Conservation (phyloP, 1,284 basidiomycete species). For the Rhodotorula sp. region DNA sequence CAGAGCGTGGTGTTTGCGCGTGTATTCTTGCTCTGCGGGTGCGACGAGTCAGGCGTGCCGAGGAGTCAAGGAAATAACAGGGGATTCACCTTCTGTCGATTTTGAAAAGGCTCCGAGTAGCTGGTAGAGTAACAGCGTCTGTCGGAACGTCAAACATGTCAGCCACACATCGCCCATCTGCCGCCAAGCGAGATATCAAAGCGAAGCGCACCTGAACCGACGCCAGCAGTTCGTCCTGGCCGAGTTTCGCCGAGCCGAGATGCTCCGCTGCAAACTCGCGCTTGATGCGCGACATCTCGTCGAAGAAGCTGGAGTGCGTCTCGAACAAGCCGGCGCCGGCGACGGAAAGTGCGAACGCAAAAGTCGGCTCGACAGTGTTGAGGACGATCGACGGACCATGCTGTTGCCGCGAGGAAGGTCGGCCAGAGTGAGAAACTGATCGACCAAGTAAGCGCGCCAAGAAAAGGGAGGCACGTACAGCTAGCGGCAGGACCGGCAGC, state of each 20-base stretch:
- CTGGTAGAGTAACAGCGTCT: constrained; percentile 9
- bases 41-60: too few species aligned
- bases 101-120: constrained; percentile 4
- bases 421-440: too few species aligned
- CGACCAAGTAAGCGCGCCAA: too few species aligned
- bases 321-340: constrained; percentile 14
- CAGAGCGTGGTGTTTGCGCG: background rate
- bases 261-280: constrained; percentile 10
- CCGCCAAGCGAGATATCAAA: background rate
- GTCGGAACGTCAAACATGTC: background rate
- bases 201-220: background rate
- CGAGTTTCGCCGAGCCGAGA: background rate
- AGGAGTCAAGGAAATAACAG: too few species aligned
- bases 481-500: constrained; percentile 1
- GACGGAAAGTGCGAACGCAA: constrained; percentile 12
- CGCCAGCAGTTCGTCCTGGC: background rate
- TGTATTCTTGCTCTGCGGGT: constrained; percentile 5
- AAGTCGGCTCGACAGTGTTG: background rate
- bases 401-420: background rate
- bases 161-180: background rate
- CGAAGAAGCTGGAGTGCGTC: background rate
- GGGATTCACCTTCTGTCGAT: background rate
- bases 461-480: background rate
- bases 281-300: constrained; percentile 7
- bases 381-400: background rate